These are phyloP conservation scores for Naganishia sp. DNA, from an alignment of 1,284 basidiomycete genomes.

Conservation along the genomic window DNA sequence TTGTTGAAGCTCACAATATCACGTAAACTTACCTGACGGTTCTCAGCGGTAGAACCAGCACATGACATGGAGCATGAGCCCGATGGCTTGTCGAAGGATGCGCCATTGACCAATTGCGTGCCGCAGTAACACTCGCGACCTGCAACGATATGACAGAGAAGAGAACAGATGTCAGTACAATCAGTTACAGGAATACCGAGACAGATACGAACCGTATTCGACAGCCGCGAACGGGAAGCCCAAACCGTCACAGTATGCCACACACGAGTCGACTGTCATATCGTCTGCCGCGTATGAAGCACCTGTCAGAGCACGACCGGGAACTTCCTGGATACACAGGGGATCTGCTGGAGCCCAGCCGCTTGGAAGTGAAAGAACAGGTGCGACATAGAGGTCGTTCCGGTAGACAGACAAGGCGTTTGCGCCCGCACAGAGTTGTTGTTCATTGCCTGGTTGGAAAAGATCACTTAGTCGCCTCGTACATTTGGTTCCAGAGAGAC, in stretches of 20 bases:
- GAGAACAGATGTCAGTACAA: background rate
- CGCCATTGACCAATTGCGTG: constrained; percentile 40
- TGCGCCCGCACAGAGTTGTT: constrained; percentile 35
- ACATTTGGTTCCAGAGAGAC: background rate
- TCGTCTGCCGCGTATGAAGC: constrained; percentile 30
- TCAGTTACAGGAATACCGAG: background rate
- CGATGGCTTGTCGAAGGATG: constrained; percentile 29
- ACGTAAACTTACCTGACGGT: constrained; percentile 5
- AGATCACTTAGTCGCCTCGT: background rate
- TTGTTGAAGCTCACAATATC: background rate
- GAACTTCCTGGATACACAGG: constrained; percentile 37
- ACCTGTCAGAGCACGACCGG: constrained; percentile 39
- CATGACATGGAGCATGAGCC: constrained; percentile 38
- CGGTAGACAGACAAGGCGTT: constrained; percentile 36
- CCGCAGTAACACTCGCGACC: constrained; percentile 38
- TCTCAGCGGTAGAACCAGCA: constrained; percentile 25
- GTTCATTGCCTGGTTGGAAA: background rate
- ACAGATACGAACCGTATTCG: constrained; percentile 37
- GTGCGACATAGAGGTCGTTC: constrained; percentile 29
- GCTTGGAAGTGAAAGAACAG: constrained; percentile 30
- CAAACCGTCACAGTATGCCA: constrained; percentile 34
- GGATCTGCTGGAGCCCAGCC: constrained; percentile 36
- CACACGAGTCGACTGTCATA: constrained; percentile 35
- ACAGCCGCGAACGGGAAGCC: constrained; percentile 40
- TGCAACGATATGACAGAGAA: constrained; percentile 34